Percentiles rank a stretch among this genome's conserved stretches.
These are phyloP conservation scores for Lyophyllum shimeji DNA, from an alignment of 768 basidiomycete genomes.

Conservation along the genomic window DNA sequence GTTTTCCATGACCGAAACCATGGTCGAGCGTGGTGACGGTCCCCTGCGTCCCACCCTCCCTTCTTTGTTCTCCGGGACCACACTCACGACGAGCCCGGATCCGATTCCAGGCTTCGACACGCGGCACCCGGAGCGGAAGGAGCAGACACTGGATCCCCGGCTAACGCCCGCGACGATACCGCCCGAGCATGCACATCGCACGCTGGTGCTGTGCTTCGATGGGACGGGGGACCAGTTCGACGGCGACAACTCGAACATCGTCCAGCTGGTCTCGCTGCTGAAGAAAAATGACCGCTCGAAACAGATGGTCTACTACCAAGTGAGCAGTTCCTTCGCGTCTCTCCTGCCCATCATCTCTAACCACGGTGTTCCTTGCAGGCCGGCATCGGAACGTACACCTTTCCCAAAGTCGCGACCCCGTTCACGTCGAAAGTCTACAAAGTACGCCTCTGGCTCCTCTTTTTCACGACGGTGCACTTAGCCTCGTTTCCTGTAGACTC, in stretches of 20 bases:
- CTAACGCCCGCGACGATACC: slow-evolving; percentile 36
- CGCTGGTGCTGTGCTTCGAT: slow-evolving; percentile 56
- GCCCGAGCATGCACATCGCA: slow-evolving; percentile 36
- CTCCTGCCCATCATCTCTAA: background rate
- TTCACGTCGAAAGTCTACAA: slow-evolving; percentile 36
- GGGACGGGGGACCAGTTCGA: slow-evolving; percentile 56
- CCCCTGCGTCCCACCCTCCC: background rate
- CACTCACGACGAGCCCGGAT: background rate
- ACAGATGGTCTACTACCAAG: slow-evolving; percentile 64
- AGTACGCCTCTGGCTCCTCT: slow-evolving; percentile 22
- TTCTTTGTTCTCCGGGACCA: slow-evolving; percentile 4
- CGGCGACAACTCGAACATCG: slow-evolving; percentile 55
- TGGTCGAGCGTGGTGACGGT: background rate
- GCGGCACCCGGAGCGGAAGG: slow-evolving; percentile 4
- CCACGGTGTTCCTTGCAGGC: slow-evolving; percentile 27
- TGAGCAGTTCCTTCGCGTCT: slow-evolving; percentile 10
- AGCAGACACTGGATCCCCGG: slow-evolving; percentile 21
- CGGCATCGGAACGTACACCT: slow-evolving; percentile 53
- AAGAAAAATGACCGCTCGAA: slow-evolving; percentile 51
- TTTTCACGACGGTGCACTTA: background rate
- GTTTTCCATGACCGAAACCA: slow-evolving; percentile 11
- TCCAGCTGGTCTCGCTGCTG: slow-evolving; percentile 47
- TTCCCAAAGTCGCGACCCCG: slow-evolving; percentile 35
- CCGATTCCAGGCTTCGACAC: background rate
- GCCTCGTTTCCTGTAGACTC: slow-evolving; percentile 25